A percentile compares a stretch with the other conserved stretches of the same genome.
Evolutionary conservation across 495 filamentous ascomycete species (phyloP).

Genomic region (Parmelia sp.): DNA sequence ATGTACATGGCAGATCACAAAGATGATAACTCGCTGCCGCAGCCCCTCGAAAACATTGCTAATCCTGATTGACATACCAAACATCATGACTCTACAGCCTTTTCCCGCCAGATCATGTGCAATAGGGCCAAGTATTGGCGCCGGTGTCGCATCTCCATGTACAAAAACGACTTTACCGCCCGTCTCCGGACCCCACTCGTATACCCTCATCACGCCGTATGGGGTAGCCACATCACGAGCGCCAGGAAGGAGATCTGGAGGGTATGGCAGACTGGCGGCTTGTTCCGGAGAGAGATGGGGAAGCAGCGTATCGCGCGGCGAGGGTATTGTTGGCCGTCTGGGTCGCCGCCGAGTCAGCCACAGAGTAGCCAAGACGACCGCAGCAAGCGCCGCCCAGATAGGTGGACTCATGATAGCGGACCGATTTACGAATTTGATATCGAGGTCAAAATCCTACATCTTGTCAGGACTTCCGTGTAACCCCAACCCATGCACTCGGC

Average conservation of each 20-base stretch:
- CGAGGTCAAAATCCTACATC: too few relatives aligned
- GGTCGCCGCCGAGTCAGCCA: not conserved
- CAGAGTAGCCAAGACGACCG: not conserved
- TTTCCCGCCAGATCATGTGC: conserved; percentile 60
- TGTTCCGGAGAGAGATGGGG: conserved; percentile 41
- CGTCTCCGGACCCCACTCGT: conserved; percentile 76
- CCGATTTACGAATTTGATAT: too few relatives aligned
- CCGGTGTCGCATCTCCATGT: conserved; percentile 82
- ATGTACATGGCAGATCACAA: not conserved
- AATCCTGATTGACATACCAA: conserved; percentile 40
- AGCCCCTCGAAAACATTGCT: not conserved
- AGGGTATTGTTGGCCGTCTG: conserved; percentile 29
- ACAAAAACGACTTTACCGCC: conserved; percentile 76
- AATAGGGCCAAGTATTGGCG: conserved; percentile 59
- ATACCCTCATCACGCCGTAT: conserved; percentile 73
- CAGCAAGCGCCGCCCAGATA: not conserved
- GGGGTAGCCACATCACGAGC: conserved; percentile 65
- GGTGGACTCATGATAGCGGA: not conserved
- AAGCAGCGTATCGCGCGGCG: conserved; percentile 43
- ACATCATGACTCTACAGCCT: conserved; percentile 76
- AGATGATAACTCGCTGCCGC: too few relatives aligned
- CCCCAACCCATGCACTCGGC: too few relatives aligned
- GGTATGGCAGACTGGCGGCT: conserved; percentile 54
- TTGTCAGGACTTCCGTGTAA: too few relatives aligned
- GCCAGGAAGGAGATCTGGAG: conserved; percentile 66